phyloP scores from a whole-genome alignment of 768 basidiomycete genomes.

The Sarcodon aspratus region DNA sequence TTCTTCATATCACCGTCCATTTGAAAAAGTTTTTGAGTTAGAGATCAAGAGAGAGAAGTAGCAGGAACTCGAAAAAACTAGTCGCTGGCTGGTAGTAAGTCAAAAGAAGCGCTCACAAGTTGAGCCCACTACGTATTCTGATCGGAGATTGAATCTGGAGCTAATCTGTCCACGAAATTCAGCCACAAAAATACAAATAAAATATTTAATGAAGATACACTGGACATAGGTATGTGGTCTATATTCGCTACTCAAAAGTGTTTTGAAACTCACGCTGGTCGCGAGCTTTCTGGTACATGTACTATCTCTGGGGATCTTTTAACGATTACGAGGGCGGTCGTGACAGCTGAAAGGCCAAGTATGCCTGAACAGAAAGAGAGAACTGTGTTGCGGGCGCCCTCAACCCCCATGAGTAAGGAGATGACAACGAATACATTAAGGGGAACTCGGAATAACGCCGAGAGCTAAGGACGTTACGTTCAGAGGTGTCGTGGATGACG shows the following conservation, averaged over 20 bases:
- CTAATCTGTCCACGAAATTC: no score
- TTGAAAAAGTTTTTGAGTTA: not conserved
- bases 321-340: slow-evolving; percentile 32
- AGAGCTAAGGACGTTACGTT: slow-evolving; percentile 28
- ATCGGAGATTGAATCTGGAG: no score
- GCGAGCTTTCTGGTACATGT: not conserved
- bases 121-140: no score
- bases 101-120: no score
- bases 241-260: no score
- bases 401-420: slow-evolving; percentile 58
- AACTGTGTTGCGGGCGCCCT: slow-evolving; percentile 48
- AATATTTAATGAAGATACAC: no score
- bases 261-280: not conserved
- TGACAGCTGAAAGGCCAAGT: slow-evolving; percentile 45
- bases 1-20: slow-evolving; percentile 82
- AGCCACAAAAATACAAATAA: no score
- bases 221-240: no score
- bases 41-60: no score
- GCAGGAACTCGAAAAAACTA: no score
- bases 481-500: not conserved
- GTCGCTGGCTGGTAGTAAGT: no score
- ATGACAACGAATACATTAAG: slow-evolving; percentile 66
- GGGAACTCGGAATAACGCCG: slow-evolving; percentile 64
- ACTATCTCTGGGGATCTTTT: not conserved
- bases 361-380: slow-evolving; percentile 46